Evolutionary conservation across 371 early-diverging fungal species (phyloP).

Genomic region (Syncephalastrum contaminatum): DNA sequence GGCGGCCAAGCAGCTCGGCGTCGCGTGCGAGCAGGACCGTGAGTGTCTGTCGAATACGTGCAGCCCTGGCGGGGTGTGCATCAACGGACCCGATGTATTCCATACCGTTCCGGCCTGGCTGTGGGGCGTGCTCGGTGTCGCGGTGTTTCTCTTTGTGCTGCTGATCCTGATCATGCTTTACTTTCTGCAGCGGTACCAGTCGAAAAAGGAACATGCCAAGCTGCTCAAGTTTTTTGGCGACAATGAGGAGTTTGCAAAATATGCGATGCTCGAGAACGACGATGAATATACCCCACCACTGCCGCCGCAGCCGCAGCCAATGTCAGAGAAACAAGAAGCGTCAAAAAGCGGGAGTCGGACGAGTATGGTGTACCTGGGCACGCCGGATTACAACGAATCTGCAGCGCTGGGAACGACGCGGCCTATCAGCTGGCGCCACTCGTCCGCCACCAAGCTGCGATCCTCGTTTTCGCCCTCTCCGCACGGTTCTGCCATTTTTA

Average conservation of each 20-base stretch:
- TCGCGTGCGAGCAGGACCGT: slow-evolving; percentile 36
- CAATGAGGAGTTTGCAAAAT: slow-evolving; percentile 41
- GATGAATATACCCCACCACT: slow-evolving; percentile 5
- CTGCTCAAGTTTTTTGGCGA: slow-evolving; percentile 41
- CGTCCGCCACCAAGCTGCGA: slow-evolving; percentile 8
- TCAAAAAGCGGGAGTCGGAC: slow-evolving; percentile 4
- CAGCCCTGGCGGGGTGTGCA: slow-evolving; percentile 28
- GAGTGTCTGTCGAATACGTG: slow-evolving; percentile 46
- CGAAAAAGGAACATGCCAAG: slow-evolving; percentile 42
- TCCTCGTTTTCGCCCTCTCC: slow-evolving; percentile 4
- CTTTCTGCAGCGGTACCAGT: slow-evolving; percentile 48
- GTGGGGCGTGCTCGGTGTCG: slow-evolving; percentile 39
- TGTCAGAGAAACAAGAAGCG: neutral
- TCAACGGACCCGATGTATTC: slow-evolving; percentile 45
- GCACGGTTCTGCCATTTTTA: neutral
- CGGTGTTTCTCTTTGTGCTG: slow-evolving; percentile 35
- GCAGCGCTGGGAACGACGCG: slow-evolving; percentile 26
- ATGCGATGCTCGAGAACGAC: slow-evolving; percentile 32
- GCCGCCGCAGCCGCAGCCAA: neutral
- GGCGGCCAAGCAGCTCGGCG: slow-evolving; percentile 19
- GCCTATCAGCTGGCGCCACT: slow-evolving; percentile 19
- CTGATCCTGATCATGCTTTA: slow-evolving; percentile 29
- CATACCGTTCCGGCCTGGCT: slow-evolving; percentile 35
- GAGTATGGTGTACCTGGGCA: slow-evolving; percentile 35
- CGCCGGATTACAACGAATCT: slow-evolving; percentile 37